A percentile compares a stretch with the other conserved stretches of the same genome.
Evolutionary conservation across 805 yeast genomes (phyloP).

Genomic region (Hanseniaspora valbyensis): DNA sequence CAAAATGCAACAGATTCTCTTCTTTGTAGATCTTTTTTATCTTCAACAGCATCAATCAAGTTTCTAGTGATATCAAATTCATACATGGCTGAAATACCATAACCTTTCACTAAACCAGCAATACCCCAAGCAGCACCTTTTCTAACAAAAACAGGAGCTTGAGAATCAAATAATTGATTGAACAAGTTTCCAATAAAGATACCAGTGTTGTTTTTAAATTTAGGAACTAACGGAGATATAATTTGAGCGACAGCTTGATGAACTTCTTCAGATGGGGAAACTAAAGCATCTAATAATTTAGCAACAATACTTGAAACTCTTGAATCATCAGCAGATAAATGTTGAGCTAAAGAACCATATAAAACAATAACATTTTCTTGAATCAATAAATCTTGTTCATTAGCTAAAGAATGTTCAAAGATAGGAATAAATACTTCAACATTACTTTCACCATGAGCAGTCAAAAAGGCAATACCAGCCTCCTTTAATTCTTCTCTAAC

Average conservation of each 20-base stretch:
- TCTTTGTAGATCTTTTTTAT: slow-evolving; percentile 57
- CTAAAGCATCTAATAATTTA: slow-evolving; percentile 60
- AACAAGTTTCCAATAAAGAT: slow-evolving; percentile 49
- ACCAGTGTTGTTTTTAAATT: slow-evolving; percentile 41
- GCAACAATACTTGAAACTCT: slow-evolving; percentile 57
- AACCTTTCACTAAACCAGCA: slow-evolving; percentile 85
- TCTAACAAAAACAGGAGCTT: slow-evolving; percentile 38
- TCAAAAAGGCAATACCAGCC: slow-evolving; percentile 71
- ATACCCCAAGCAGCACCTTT: slow-evolving; percentile 95
- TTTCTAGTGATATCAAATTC: slow-evolving; percentile 67
- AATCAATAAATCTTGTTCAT: slow-evolving; percentile 35
- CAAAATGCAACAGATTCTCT: slow-evolving; percentile 85
- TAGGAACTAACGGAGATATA: slow-evolving; percentile 66
- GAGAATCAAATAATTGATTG: slow-evolving; percentile 43
- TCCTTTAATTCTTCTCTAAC: slow-evolving; percentile 78
- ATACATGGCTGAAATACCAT: slow-evolving; percentile 67
- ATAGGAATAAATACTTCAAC: slow-evolving; percentile 71
- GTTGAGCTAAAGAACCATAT: slow-evolving; percentile 85
- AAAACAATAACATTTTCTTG: slow-evolving; percentile 74
- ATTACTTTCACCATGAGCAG: slow-evolving; percentile 48
- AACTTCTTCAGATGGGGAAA: slow-evolving; percentile 81
- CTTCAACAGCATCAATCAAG: slow-evolving; percentile 75
- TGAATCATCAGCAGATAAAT: slow-evolving; percentile 54
- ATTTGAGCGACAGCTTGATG: slow-evolving; percentile 81
- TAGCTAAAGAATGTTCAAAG: slow-evolving; percentile 54